Conservation (phyloP, 768 basidiomycete genomes). For the Termitomyces sp. region DNA sequence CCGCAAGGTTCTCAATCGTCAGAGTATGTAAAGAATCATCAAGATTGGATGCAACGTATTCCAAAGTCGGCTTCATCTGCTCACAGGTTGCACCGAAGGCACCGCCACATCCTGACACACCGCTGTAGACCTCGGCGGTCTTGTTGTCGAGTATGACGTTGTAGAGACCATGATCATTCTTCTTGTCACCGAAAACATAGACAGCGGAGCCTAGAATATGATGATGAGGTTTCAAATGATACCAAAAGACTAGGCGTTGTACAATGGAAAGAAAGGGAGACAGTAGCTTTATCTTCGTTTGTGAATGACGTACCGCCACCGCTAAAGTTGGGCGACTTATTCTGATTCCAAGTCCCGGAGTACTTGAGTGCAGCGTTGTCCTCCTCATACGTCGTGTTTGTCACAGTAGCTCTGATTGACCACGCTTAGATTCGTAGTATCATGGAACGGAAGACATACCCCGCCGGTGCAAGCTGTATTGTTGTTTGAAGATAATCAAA, state of each 20-base stretch:
- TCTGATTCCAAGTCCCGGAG: constrained; percentile 35
- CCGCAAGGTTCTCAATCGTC: constrained; percentile 33
- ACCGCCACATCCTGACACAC: constrained; percentile 42
- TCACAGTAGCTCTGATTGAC: constrained; percentile 29
- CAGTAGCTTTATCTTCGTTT: constrained; percentile 31
- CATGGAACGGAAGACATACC: constrained; percentile 21
- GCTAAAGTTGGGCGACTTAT: constrained; percentile 37
- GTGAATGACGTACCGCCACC: constrained; percentile 41
- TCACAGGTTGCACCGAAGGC: constrained; percentile 40
- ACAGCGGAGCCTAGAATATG: constrained; percentile 31
- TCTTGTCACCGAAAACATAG: constrained; percentile 44
- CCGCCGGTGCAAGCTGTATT: constrained; percentile 38
- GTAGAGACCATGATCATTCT: constrained; percentile 43
- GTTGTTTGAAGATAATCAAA: constrained; percentile 37
- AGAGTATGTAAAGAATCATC: constrained; percentile 30
- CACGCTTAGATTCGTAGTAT: not conserved
- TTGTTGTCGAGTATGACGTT: constrained; percentile 32
- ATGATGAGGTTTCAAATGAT: not conserved
- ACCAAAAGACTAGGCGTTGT: not conserved
- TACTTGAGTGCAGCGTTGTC: constrained; percentile 31
- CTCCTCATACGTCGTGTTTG: constrained; percentile 38
- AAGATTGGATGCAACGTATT: constrained; percentile 39
- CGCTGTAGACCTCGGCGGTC: constrained; percentile 27
- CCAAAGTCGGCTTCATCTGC: constrained; percentile 36
- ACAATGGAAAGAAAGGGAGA: constrained; percentile 38